Evolutionary conservation across 208 protist species (phyloP), one percentile per base, ranked within the genome.

Genomic region (Acanthamoeba triangularis): DNA sequence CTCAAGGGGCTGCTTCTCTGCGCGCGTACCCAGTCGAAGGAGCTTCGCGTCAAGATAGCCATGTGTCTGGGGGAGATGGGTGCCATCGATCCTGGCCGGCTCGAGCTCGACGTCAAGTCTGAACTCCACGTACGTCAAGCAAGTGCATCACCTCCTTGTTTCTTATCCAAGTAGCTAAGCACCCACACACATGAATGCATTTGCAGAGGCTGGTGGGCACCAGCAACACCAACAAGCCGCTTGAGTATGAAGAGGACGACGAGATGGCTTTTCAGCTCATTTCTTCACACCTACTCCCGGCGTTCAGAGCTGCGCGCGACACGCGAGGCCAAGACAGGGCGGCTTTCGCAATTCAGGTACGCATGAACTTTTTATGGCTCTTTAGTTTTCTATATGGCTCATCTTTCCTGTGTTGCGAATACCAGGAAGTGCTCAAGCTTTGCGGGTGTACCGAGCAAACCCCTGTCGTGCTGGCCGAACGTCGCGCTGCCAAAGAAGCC

Each of bases 341-440:
- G 28, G 96, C 95, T 18, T 95, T 94, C 76, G 96, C 97, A 5
- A 97, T 97, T 35, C 94, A 96, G 61, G 69, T 65, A 49, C 54
- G 54, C 54, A 25, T 61, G 54, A 61, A 61, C 25, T 41, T 69
- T 82, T n/a, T 59, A 6, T 80, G 25, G 28, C 28, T 25, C 30
- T 80, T 80, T 16, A 44, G 35, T n/a, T n/a, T n/a, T n/a, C n/a
- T n/a, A 20, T 8, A 20, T n/a, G 16, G 10, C 18, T 14, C 23
- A 49, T 84, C 13, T 84, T 4, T 72, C 28, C 25, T 6, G 37
- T 11, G 11, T n/a, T 33, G 10, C 2, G 28, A 72, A 28, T 13
- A n/a, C 37, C 96, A 97, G 92, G 95, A 97, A 65, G 90, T 97
- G 52, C 67, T 97, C 47, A 94, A 95, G 78, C 20, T 95, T 4